Percentiles rank a stretch among this genome's conserved stretches.
Evolutionary conservation across 805 yeast species (phyloP).

Genomic region (Candida easanensis): DNA sequence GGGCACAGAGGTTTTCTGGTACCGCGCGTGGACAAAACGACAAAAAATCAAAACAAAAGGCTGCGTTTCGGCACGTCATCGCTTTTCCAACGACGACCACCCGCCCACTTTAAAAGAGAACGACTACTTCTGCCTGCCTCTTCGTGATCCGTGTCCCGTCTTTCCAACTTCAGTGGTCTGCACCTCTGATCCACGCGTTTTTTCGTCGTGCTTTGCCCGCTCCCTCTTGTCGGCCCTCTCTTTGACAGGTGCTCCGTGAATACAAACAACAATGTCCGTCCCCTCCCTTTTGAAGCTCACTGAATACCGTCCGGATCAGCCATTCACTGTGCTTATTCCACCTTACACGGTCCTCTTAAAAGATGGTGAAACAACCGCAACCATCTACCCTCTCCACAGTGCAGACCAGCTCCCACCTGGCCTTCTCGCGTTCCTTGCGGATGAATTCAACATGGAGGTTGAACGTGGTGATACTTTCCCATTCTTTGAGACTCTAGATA

Average conservation of each 20-base stretch:
- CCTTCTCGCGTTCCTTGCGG: slow-evolving; percentile 75
- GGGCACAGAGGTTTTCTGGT: no score
- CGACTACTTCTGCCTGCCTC: not conserved
- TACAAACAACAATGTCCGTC: slow-evolving; percentile 10
- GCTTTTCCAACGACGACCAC: not conserved
- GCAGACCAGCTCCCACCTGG: slow-evolving; percentile 73
- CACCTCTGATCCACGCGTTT: no score
- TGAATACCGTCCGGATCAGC: slow-evolving; percentile 22
- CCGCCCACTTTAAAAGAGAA: no score
- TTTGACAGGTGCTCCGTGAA: no score
- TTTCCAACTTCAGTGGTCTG: not conserved
- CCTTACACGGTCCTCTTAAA: slow-evolving; percentile 76
- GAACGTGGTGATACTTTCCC: slow-evolving; percentile 87
- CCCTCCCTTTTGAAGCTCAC: slow-evolving; percentile 13
- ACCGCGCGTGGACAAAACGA: no score
- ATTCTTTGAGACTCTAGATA: slow-evolving; percentile 72
- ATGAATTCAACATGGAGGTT: slow-evolving; percentile 91
- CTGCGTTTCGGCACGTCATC: no score
- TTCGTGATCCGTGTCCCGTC: not conserved
- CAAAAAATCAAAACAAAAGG: no score
- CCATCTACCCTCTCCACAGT: slow-evolving; percentile 80
- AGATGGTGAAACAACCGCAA: slow-evolving; percentile 90
- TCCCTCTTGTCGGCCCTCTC: not conserved
- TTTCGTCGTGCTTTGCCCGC: not conserved
- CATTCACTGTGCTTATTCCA: slow-evolving; percentile 32